Evolutionary conservation across 805 yeast species (phyloP).

Genomic region (Barnettozyma populi): DNA sequence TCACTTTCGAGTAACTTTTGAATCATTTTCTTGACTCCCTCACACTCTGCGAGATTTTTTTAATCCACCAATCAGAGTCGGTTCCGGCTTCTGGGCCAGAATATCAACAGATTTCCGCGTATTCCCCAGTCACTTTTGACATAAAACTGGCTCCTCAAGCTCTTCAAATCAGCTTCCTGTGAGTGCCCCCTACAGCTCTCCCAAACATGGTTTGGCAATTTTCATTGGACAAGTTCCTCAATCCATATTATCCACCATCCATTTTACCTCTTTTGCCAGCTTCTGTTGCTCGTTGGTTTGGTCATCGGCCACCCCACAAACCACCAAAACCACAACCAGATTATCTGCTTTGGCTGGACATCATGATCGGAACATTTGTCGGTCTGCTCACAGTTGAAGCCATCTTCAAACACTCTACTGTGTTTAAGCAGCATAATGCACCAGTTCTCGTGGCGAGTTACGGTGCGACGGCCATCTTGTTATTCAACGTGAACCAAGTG

Average conservation of each 20-base stretch:
- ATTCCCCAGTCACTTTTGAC: too few relatives aligned
- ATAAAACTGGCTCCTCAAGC: too few relatives aligned
- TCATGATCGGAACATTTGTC: constrained; percentile 38
- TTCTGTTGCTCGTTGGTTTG: constrained; percentile 33
- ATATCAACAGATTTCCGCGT: background rate
- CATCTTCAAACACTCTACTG: constrained; percentile 34
- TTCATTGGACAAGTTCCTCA: constrained; percentile 14
- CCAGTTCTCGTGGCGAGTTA: constrained; percentile 51
- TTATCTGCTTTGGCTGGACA: constrained; percentile 40
- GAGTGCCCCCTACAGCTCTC: too few relatives aligned
- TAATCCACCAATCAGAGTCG: too few relatives aligned
- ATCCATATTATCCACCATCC: constrained; percentile 18
- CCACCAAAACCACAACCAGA: constrained; percentile 26
- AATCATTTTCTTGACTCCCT: too few relatives aligned
- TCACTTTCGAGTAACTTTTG: too few relatives aligned
- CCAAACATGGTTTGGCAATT: constrained; percentile 6
- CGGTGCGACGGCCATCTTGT: constrained; percentile 58
- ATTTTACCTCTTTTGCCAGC: constrained; percentile 31
- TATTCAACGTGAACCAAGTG: constrained; percentile 46
- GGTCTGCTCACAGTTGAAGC: constrained; percentile 43
- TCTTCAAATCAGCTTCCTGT: too few relatives aligned
- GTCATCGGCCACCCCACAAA: constrained; percentile 28
- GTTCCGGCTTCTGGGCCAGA: background rate
- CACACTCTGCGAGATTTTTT: too few relatives aligned
- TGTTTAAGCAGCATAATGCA: constrained; percentile 34